Evolutionary conservation across 2,329 filamentous ascomycete genomes (phyloP).

Genomic region (Ceratocystis variospora): DNA sequence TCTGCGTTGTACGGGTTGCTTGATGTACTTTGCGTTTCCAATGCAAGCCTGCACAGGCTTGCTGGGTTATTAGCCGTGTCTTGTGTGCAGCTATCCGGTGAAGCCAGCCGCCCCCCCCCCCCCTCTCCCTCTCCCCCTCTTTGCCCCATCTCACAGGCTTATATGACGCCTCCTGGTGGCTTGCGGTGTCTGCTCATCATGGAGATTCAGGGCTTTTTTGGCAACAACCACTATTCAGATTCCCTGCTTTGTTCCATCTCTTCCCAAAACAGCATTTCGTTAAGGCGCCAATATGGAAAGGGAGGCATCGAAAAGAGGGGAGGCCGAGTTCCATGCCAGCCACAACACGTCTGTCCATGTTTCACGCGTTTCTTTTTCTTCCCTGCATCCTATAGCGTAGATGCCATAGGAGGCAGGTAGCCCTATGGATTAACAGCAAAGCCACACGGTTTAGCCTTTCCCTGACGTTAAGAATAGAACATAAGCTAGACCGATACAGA

Average conservation of each 20-base stretch:
- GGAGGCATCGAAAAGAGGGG: not conserved
- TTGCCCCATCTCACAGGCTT: not conserved
- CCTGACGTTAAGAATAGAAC: not conserved
- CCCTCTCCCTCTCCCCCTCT: not conserved
- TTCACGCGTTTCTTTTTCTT: not conserved
- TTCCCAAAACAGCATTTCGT: not conserved
- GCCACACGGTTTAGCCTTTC: not conserved
- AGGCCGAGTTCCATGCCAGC: not conserved
- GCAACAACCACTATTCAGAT: not conserved
- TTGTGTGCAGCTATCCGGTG: not conserved
- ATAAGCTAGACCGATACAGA: not conserved
- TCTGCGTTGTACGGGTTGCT: not conserved
- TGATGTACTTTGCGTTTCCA: too few species aligned
- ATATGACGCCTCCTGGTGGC: not conserved
- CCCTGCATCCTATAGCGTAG: not conserved
- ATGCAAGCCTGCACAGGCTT: not conserved
- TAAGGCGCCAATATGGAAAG: not conserved
- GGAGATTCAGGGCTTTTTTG: not conserved
- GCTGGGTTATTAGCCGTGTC: not conserved
- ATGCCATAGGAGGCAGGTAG: not conserved
- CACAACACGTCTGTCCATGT: not conserved
- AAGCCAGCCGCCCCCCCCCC: not conserved
- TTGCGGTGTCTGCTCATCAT: not conserved
- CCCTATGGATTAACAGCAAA: not conserved
- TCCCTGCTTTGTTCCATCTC: not conserved